These are phyloP conservation scores for Anisodus acutangulus DNA, from an alignment of 257 asterid species.

Conservation along the genomic window DNA sequence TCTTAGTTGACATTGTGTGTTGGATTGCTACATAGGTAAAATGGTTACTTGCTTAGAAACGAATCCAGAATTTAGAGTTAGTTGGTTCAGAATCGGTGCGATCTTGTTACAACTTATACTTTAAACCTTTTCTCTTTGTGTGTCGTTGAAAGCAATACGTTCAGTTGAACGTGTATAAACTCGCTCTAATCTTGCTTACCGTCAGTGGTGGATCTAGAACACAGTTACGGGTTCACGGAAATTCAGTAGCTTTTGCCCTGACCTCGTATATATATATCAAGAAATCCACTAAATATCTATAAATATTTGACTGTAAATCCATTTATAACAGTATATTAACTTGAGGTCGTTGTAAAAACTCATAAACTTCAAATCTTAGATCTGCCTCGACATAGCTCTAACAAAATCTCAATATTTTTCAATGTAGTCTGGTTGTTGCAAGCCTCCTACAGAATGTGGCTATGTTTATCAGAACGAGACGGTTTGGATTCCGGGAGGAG, in stretches of 20 bases:
- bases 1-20: not conserved
- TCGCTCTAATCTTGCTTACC: too few species aligned
- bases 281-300: too few species aligned
- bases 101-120: not conserved
- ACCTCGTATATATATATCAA: too few species aligned
- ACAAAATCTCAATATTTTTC: not conserved
- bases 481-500: constrained; percentile 52
- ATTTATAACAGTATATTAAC: too few species aligned
- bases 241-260: too few species aligned
- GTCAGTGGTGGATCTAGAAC: too few species aligned
- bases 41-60: not conserved
- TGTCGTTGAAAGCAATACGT: too few species aligned
- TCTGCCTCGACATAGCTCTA: not conserved
- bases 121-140: not conserved
- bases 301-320: too few species aligned
- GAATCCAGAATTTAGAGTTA: not conserved
- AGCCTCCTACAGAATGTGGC: constrained; percentile 85
- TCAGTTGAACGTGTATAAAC: too few species aligned
- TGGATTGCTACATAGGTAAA: not conserved
- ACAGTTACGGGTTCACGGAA: too few species aligned
- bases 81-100: not conserved
- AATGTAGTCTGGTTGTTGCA: constrained; percentile 90
- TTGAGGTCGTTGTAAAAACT: too few species aligned
- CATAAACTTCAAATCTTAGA: too few species aligned
- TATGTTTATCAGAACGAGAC: constrained; percentile 68